These are phyloP conservation scores for Xylaria sp. DNA, from an alignment of 2,329 filamentous ascomycete genomes.

Conservation along the genomic window DNA sequence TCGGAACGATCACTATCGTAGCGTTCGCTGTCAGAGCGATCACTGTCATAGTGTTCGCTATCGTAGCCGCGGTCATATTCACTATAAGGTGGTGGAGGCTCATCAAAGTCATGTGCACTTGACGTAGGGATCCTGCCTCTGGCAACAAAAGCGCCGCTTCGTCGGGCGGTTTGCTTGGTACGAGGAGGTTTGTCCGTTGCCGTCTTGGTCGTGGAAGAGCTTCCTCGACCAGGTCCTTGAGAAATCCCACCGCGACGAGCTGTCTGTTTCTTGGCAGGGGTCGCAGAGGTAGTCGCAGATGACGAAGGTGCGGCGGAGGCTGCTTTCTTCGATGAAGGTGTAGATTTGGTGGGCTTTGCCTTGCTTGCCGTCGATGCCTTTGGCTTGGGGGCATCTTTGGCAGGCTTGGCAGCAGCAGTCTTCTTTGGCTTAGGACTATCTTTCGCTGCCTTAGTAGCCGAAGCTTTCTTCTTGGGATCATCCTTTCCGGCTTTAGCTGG, in stretches of 20 bases:
- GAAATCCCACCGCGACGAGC: slow-evolving; percentile 40
- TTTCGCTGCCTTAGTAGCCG: slow-evolving; percentile 21
- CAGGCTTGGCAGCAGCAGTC: slow-evolving; percentile 14
- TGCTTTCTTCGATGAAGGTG: slow-evolving; percentile 26
- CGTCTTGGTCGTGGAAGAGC: not conserved
- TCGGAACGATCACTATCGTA: no score
- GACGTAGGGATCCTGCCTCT: slow-evolving; percentile 40
- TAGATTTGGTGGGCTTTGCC: slow-evolving; percentile 36
- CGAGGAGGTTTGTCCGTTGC: slow-evolving; percentile 1
- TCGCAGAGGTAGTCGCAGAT: not conserved
- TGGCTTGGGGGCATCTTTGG: slow-evolving; percentile 15
- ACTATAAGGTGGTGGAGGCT: slow-evolving; percentile 39
- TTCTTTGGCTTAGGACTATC: slow-evolving; percentile 19
- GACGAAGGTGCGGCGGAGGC: not conserved
- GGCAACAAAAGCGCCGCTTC: slow-evolving; percentile 40
- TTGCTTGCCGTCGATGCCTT: slow-evolving; percentile 26
- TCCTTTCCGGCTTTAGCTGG: slow-evolving; percentile 35
- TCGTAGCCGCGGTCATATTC: slow-evolving; percentile 36
- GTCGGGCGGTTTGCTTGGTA: slow-evolving; percentile 44
- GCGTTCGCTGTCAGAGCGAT: not conserved
- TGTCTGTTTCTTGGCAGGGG: slow-evolving; percentile 35
- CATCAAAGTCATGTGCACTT: slow-evolving; percentile 30
- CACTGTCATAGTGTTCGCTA: not conserved
- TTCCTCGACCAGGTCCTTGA: slow-evolving; percentile 35
- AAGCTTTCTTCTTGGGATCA: slow-evolving; percentile 15